Evolutionary conservation across 192 early-diverging fungal genomes (phyloP).

Genomic region (Coemansia sp.): DNA sequence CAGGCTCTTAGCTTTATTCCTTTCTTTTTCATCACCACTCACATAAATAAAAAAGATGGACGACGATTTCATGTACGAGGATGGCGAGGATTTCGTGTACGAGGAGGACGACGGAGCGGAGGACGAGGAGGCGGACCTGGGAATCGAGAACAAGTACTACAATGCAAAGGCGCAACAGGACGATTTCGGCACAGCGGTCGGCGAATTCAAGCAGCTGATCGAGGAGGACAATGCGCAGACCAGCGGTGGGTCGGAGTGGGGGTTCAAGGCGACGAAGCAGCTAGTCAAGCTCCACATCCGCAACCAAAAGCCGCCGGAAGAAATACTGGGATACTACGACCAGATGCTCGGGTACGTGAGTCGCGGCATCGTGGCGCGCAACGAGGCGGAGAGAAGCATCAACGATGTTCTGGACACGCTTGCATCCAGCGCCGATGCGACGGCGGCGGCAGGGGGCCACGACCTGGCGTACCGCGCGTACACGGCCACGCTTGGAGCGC

Average conservation of each 20-base stretch:
- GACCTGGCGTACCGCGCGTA: slow-evolving; percentile 28
- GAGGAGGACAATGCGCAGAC: slow-evolving; percentile 15
- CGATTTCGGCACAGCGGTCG: slow-evolving; percentile 22
- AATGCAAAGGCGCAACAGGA: slow-evolving; percentile 49
- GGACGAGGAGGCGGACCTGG: slow-evolving; percentile 19
- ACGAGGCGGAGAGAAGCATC: slow-evolving; percentile 52
- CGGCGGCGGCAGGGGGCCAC: no score
- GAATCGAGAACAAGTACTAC: slow-evolving; percentile 52
- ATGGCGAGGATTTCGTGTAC: slow-evolving; percentile 43
- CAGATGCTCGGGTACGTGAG: slow-evolving; percentile 40
- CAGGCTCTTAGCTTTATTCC: no score
- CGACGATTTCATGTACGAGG: slow-evolving; percentile 54
- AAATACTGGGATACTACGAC: slow-evolving; percentile 25
- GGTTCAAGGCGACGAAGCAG: slow-evolving; percentile 51
- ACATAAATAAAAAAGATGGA: slow-evolving; percentile 25
- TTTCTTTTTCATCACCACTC: neutral
- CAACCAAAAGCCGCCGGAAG: slow-evolving; percentile 3
- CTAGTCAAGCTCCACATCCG: slow-evolving; percentile 37
- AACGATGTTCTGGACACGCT: slow-evolving; percentile 49
- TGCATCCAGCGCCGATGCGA: slow-evolving; percentile 1
- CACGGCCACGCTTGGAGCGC: slow-evolving; percentile 27
- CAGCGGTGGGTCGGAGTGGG: slow-evolving; percentile 32
- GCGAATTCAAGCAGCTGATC: slow-evolving; percentile 28
- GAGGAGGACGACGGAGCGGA: slow-evolving; percentile 37
- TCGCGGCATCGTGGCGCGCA: slow-evolving; percentile 24